phyloP scores from a whole-genome alignment of 2,329 filamentous ascomycete species.

The Daldinia eschscholtzii region DNA sequence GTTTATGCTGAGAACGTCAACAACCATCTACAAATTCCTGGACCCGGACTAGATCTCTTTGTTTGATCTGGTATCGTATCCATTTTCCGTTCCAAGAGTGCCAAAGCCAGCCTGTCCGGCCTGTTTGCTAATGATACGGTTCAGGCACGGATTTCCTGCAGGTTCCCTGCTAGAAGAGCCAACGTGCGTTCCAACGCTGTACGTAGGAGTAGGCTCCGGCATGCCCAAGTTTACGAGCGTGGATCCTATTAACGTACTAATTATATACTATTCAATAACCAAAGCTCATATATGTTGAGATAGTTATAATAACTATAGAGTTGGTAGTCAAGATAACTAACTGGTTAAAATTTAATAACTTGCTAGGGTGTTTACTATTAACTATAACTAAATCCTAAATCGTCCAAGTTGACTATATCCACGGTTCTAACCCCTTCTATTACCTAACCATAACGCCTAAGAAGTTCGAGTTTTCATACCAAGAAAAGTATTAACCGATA shows the following conservation, averaged over 20 bases:
- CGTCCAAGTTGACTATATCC: background rate
- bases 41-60: slow-evolving; percentile 4
- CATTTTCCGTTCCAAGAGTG: background rate
- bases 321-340: too few relatives aligned
- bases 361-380: background rate
- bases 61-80: background rate
- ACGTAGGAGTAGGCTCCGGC: background rate
- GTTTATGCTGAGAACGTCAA: slow-evolving; percentile 3
- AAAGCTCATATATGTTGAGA: background rate
- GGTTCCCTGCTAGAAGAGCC: slow-evolving; percentile 1
- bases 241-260: background rate
- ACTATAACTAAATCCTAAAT: background rate
- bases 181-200: slow-evolving; percentile 1
- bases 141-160: background rate
- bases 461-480: background rate
- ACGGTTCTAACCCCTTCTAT: background rate
- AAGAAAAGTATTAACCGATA: background rate
- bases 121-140: background rate
- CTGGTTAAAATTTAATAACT: background rate
- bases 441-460: background rate
- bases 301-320: background rate
- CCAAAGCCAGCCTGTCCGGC: background rate
- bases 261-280: background rate
- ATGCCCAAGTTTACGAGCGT: background rate
- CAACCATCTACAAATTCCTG: background rate